Percentiles rank a stretch among this genome's conserved stretches.
These are phyloP conservation scores for Fusarium nisikadoi DNA, from an alignment of 2,329 filamentous ascomycete species.

Conservation along the genomic window DNA sequence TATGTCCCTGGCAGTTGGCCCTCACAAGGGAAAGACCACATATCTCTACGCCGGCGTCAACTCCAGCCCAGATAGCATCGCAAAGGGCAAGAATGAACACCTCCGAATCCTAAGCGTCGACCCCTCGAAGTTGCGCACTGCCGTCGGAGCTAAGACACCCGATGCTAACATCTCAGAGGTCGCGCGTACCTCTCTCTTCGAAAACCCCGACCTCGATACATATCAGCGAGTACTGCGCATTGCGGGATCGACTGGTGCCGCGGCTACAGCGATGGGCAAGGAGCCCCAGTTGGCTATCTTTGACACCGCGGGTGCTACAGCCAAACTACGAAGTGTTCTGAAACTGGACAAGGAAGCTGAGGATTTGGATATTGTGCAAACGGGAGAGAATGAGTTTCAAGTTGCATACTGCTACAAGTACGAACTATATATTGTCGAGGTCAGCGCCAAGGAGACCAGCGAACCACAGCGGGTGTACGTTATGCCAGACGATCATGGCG, in stretches of 20 bases:
- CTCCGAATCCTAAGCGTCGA: constrained; percentile 78
- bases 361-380: constrained; percentile 76
- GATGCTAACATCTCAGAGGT: constrained; percentile 60
- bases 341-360: constrained; percentile 68
- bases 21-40: constrained; percentile 64
- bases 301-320: constrained; percentile 62
- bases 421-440: constrained; percentile 75
- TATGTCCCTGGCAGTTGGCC: constrained; percentile 80
- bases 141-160: constrained; percentile 44
- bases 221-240: constrained; percentile 71
- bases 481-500: constrained; percentile 60
- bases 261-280: constrained; percentile 80
- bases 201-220: constrained; percentile 58
- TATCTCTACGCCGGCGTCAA: constrained; percentile 82
- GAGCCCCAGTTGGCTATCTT: constrained; percentile 85
- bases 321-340: constrained; percentile 60
- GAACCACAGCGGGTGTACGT: constrained; percentile 66
- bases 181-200: constrained; percentile 64
- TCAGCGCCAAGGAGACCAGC: constrained; percentile 58
- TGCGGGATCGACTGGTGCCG: constrained; percentile 75
- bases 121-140: constrained; percentile 49
- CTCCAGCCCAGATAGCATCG: constrained; percentile 76
- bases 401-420: constrained; percentile 83
- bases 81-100: constrained; percentile 84
- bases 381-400: constrained; percentile 70